phyloP scores from a whole-genome alignment of 345 rosid genomes.

The Brassica carinata region DNA sequence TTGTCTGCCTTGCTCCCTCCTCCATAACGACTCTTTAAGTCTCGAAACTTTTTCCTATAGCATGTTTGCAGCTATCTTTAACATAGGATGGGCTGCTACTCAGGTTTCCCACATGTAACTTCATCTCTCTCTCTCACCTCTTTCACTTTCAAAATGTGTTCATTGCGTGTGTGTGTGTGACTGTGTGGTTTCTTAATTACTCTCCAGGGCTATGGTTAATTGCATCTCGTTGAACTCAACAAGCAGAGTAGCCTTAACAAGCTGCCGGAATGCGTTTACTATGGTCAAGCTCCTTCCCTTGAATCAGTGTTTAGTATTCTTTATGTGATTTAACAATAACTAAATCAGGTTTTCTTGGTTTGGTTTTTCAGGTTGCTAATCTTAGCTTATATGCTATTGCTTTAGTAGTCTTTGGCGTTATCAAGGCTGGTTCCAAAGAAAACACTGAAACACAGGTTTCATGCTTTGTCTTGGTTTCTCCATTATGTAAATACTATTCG shows the following conservation, averaged over 20 bases:
- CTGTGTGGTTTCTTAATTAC: background rate
- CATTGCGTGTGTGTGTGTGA: background rate
- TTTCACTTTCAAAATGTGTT: background rate
- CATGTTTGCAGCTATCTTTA: constrained; percentile 84
- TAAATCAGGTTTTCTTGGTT: constrained; percentile 13
- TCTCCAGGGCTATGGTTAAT: constrained; percentile 85
- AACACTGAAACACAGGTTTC: constrained; percentile 82
- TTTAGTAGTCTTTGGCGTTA: constrained; percentile 57
- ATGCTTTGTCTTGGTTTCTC: constrained; percentile 7
- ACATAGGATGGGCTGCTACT: constrained; percentile 96
- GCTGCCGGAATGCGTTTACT: constrained; percentile 95
- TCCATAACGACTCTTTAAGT: constrained; percentile 46
- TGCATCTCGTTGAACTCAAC: constrained; percentile 87
- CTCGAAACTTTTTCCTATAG: constrained; percentile 81
- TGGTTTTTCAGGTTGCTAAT: constrained; percentile 69
- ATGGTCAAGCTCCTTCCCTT: constrained; percentile 56
- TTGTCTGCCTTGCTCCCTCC: constrained; percentile 74
- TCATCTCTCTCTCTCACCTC: constrained; percentile 1
- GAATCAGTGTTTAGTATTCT: constrained; percentile 12
- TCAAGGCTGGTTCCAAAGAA: constrained; percentile 50
- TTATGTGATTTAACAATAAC: constrained; percentile 5
- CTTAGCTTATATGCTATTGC: constrained; percentile 87
- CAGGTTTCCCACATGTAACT: constrained; percentile 97
- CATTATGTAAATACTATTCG: background rate
- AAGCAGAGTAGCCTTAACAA: constrained; percentile 81